phyloP scores from a whole-genome alignment of 768 basidiomycete genomes.

The Termitomyces sp. region DNA sequence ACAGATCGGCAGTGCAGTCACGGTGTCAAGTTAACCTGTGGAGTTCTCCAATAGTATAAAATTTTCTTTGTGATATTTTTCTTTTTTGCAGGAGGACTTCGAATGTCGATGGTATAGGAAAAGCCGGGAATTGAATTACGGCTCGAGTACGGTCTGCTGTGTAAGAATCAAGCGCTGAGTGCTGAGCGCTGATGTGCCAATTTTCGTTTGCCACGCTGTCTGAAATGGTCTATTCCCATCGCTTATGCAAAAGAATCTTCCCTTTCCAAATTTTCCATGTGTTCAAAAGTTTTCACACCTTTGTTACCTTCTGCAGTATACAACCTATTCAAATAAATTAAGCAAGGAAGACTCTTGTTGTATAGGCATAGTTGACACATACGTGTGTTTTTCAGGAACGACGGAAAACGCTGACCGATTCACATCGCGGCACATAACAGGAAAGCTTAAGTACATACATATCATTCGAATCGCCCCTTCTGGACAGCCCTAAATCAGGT shows the following conservation, averaged over 20 bases:
- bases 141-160: too few species aligned
- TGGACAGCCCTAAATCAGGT: background rate
- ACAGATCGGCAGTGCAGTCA: background rate
- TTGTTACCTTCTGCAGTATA: background rate
- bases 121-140: too few species aligned
- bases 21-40: too few species aligned
- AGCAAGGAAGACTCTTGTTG: background rate
- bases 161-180: too few species aligned
- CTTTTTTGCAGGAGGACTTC: background rate
- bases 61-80: background rate
- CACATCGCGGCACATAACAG: background rate
- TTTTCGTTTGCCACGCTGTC: background rate
- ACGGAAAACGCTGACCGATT: background rate
- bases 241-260: background rate
- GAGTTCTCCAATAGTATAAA: background rate
- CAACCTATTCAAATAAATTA: background rate
- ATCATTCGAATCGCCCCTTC: background rate
- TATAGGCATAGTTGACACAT: background rate
- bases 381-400: background rate
- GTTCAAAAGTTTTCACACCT: background rate
- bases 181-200: background rate
- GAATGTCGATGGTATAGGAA: too few species aligned
- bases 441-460: background rate
- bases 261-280: background rate
- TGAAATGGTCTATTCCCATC: background rate